These are phyloP conservation scores for Fusarium zealandicum DNA, from an alignment of 2,329 filamentous ascomycete species.

Conservation along the genomic window DNA sequence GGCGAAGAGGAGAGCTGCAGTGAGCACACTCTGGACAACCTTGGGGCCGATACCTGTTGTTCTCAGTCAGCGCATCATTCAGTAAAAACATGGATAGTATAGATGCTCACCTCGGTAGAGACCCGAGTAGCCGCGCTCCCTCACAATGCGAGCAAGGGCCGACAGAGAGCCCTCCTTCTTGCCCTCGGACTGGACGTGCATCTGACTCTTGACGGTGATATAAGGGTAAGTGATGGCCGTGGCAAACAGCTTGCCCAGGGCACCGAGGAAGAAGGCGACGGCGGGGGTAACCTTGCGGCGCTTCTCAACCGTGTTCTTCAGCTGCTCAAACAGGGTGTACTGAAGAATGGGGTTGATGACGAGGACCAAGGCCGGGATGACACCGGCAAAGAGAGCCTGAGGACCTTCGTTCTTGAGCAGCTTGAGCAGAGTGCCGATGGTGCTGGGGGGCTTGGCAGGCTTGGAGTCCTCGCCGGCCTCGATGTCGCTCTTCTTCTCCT, in stretches of 20 bases:
- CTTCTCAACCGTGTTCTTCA: conserved; percentile 89
- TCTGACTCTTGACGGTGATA: conserved; percentile 97
- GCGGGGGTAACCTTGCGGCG: conserved; percentile 77
- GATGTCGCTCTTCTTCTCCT: conserved; percentile 53
- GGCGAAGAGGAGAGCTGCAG: conserved; percentile 93
- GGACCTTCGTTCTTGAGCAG: conserved; percentile 86
- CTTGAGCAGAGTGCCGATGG: conserved; percentile 80
- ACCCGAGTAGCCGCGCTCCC: conserved; percentile 88
- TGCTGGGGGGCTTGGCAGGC: conserved; percentile 67
- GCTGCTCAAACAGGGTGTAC: conserved; percentile 98
- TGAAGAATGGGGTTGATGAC: conserved; percentile 99
- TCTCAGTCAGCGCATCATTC: conserved; percentile 18
- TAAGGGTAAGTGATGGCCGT: conserved; percentile 97
- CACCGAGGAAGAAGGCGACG: conserved; percentile 89
- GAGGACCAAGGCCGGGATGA: conserved; percentile 88
- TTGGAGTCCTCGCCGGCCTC: conserved; percentile 48
- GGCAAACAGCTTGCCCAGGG: conserved; percentile 91
- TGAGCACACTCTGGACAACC: conserved; percentile 95
- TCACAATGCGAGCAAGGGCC: conserved; percentile 79
- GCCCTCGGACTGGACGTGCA: conserved; percentile 86
- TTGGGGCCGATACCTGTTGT: conserved; percentile 87
- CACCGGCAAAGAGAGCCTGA: conserved; percentile 85
- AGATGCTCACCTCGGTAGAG: conserved; percentile 82
- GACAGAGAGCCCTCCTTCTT: conserved; percentile 81
- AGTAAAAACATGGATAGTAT: background rate